These are phyloP conservation scores for Simmondsia chinensis DNA, from an alignment of 148 eudicot genomes.

Conservation along the genomic window DNA sequence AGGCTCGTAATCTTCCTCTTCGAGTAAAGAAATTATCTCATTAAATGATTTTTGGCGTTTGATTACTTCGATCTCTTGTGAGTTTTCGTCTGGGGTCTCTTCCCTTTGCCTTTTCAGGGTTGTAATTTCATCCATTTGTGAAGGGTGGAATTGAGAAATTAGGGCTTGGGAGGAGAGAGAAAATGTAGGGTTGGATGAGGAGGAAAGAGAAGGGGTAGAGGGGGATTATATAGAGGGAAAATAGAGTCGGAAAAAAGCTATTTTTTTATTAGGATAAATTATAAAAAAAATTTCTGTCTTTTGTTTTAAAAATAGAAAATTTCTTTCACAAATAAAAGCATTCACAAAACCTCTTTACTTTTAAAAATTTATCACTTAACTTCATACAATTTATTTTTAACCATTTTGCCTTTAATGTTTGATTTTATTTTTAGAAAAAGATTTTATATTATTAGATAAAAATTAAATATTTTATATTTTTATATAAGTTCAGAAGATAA, in stretches of 20 bases:
- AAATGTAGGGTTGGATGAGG: conserved; percentile 12
- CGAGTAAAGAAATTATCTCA: conserved; percentile 53
- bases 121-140: conserved; percentile 28
- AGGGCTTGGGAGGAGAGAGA: background rate
- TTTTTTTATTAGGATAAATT: no score
- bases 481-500: no score
- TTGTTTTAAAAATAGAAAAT: no score
- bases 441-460: no score
- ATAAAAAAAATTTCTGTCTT: no score
- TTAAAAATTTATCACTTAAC: no score
- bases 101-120: conserved; percentile 34
- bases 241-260: background rate
- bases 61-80: conserved; percentile 9
- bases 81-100: conserved; percentile 10
- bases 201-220: conserved; percentile 18
- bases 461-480: no score
- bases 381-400: no score
- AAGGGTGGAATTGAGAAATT: conserved; percentile 1
- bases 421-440: no score
- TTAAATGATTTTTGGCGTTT: conserved; percentile 44
- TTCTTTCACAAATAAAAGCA: no score
- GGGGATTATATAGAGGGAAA: conserved; percentile 27
- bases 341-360: no score
- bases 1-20: conserved; percentile 46
- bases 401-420: no score